Evolutionary conservation across 768 basidiomycete species (phyloP).

Genomic region (Boletus eberwhitei): DNA sequence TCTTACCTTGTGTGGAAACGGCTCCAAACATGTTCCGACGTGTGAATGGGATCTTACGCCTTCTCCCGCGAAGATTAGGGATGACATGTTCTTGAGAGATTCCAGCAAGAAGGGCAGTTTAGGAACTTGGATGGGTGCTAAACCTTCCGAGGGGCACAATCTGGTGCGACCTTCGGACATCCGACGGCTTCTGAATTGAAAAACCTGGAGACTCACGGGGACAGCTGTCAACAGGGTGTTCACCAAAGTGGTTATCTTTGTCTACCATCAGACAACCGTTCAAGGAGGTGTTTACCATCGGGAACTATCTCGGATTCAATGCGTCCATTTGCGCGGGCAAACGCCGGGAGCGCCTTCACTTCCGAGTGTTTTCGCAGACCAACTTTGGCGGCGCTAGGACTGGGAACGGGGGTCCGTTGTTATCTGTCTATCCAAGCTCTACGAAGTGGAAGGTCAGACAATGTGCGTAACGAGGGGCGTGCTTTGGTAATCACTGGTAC

Average conservation of each 20-base stretch:
- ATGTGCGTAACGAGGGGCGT: neutral
- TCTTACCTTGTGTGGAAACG: slow-evolving; percentile 5
- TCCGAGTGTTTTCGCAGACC: neutral
- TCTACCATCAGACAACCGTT: neutral
- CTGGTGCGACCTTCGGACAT: slow-evolving; percentile 1
- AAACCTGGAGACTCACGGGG: slow-evolving; percentile 2
- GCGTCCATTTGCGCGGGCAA: slow-evolving; percentile 3
- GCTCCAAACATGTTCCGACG: slow-evolving; percentile 7
- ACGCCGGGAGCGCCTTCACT: neutral
- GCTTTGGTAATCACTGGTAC: neutral
- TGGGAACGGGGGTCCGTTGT: neutral
- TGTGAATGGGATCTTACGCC: slow-evolving; percentile 21
- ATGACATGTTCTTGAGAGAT: slow-evolving; percentile 2
- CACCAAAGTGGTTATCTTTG: slow-evolving; percentile 7
- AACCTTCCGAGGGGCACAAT: neutral
- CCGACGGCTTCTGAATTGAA: slow-evolving; percentile 4
- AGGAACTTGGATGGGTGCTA: neutral
- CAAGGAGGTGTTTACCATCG: neutral
- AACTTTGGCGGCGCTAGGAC: neutral
- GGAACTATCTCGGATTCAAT: neutral
- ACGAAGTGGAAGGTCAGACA: neutral
- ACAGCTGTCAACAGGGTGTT: neutral
- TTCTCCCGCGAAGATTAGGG: slow-evolving; percentile 30
- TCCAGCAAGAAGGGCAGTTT: neutral
- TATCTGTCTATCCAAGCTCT: neutral